Evolutionary conservation across 495 filamentous ascomycete genomes (phyloP).

Genomic region (Penicillium crystallinum): DNA sequence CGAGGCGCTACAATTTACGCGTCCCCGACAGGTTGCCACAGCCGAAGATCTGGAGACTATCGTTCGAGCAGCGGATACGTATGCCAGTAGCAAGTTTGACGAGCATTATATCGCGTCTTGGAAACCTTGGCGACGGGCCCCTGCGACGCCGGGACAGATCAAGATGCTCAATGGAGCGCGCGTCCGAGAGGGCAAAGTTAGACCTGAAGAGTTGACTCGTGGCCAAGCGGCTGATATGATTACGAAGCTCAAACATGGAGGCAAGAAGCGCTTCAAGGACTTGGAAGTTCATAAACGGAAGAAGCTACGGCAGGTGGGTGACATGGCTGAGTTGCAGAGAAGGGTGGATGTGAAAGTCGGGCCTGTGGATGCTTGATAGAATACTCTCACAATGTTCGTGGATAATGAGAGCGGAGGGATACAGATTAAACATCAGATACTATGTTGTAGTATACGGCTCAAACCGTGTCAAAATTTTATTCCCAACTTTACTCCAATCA

Average conservation of each 20-base stretch:
- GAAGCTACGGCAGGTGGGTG: constrained; percentile 20
- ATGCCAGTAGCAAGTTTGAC: constrained; percentile 59
- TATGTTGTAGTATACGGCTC: too few relatives aligned
- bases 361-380: constrained; percentile 40
- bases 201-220: constrained; percentile 57
- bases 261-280: constrained; percentile 61
- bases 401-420: too few relatives aligned
- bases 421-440: too few relatives aligned
- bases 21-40: constrained; percentile 59
- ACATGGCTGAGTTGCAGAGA: constrained; percentile 29
- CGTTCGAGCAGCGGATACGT: constrained; percentile 78
- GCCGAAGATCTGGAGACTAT: constrained; percentile 61
- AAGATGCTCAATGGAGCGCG: constrained; percentile 65
- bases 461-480: not conserved
- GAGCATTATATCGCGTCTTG: constrained; percentile 50
- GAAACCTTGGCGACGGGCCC: constrained; percentile 60
- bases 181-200: constrained; percentile 49
- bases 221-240: constrained; percentile 90
- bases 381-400: not conserved
- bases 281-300: constrained; percentile 36
- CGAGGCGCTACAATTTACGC: constrained; percentile 42
- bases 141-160: constrained; percentile 66
- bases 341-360: constrained; percentile 58
- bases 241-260: constrained; percentile 81
- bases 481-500: not conserved